Evolutionary conservation across 2,329 filamentous ascomycete species (phyloP).

Genomic region (Sordariomycetes sp.): DNA sequence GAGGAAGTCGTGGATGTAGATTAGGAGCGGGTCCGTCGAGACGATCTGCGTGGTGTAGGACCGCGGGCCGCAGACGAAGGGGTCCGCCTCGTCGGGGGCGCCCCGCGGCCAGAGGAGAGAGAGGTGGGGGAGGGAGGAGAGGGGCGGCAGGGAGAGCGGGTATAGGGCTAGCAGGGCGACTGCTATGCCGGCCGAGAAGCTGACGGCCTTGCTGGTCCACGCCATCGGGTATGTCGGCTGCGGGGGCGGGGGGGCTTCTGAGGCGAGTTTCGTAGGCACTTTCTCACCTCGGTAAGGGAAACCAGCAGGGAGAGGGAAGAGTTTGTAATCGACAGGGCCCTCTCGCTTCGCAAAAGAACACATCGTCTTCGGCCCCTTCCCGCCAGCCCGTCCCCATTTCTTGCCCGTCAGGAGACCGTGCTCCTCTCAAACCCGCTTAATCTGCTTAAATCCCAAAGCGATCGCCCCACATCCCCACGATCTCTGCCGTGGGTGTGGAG

Average conservation of each 20-base stretch:
- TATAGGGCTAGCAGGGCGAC: constrained; percentile 3
- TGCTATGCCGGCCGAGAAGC: constrained; percentile 1
- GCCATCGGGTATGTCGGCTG: neutral
- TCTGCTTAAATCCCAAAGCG: neutral
- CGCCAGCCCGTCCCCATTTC: neutral
- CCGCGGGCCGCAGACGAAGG: constrained; percentile 16
- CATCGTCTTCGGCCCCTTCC: neutral
- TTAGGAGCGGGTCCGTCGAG: constrained; percentile 28
- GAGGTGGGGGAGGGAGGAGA: neutral
- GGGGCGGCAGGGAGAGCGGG: neutral
- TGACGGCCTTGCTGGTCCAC: constrained; percentile 1
- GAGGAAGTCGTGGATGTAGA: constrained; percentile 31
- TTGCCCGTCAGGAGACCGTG: neutral
- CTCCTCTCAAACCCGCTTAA: neutral
- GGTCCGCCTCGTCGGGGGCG: neutral
- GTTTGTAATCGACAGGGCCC: neutral
- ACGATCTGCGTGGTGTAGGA: constrained; percentile 27
- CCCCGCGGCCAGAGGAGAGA: neutral
- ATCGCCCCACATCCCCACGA: neutral
- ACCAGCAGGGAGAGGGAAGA: neutral
- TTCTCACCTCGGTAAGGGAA: neutral
- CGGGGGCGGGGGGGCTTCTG: no score
- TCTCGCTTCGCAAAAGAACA: neutral
- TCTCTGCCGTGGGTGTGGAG: neutral
- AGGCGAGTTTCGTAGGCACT: neutral